Base-by-base conservation (phyloP, 495 filamentous ascomycete species). In the Podospora fimiseda region DNA sequence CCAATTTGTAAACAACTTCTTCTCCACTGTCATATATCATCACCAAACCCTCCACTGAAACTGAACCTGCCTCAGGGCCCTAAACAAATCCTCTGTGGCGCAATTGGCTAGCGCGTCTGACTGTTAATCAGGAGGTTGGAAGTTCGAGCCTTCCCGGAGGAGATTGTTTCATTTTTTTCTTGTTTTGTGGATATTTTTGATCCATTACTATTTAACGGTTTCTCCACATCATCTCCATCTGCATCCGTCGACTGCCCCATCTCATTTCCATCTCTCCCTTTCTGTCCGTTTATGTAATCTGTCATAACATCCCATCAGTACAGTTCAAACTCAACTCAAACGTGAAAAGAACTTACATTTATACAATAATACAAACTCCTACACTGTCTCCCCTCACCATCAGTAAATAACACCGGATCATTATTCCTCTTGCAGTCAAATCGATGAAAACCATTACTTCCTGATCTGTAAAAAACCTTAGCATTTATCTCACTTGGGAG, bases 101-200 rank as follows among this genome's bases (percentile, higher is more conserved):
- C 51, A 53, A 53, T 59, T 61, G 59, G 59, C 52, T 58, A 61
- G 59, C 59, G 59, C 59, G 59, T 61, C 59, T 61, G 59, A 61
- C 59, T 58, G 59, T 61, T 61, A 61, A 61, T 61, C 59, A 61
- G 59, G 59, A 61, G 59, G 51, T 53, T 53, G 51, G 43, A 47
- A 53, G 51, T 47, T 53, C 43, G 51, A 52, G 42, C 50, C 50
- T 52, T 46, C 43, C 50, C 38, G 50, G 30, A 40, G 50, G 50
- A 52, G 50, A 43, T 24, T 18, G 20, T 49, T 49, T 23, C n/a
- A 18, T 16, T 48, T 27, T 36, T 51, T 16, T 24, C 14, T 23
- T 3, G 2, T 9, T 22, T 9, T 14, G 9, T 27, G 9, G 16
- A 0, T 9, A 21, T n/a, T 21, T 50, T 40, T 11, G 30, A 21